Base-by-base conservation (phyloP, 2,329 filamentous ascomycete species). In the Fusarium agapanthi region DNA sequence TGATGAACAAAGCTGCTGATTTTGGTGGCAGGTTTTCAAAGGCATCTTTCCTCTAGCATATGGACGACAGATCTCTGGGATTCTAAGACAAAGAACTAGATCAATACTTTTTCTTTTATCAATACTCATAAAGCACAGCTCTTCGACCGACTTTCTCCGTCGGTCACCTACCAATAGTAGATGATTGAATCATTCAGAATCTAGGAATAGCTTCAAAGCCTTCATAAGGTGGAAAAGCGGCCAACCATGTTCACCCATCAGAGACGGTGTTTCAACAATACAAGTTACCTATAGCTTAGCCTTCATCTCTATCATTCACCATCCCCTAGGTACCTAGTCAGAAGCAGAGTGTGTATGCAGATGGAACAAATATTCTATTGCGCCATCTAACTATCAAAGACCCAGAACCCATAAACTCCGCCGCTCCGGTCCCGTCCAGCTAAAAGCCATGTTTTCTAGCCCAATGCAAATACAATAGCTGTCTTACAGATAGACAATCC, bases 21-120 rank as follows among this genome's bases (percentile, higher is more conserved):
- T 97, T 98, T 82, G 91, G 92, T 7, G 92, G 92, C 2, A 87
- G 94, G 54, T 98, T 98, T 78, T 89, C 91, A 24, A 92, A 93
- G 73, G 95, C 95, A n/a, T 90, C 85, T 24, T 91, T 86, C 74
- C 77, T 91, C 65, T 91, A 75, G 47, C 15, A 60, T 37, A 16
- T 37, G 15, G 6, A 18, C 34, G 24, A 28, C 15, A 54, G 50
- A 40, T 41, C 11, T n/a, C 26, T 40, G 24, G 35, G 20, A 16
- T 28, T n/a, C 15, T 12, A n/a, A 41, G 20, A 30, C 15, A 54
- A 28, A 35, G 16, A 54, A 40, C n/a, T 35, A 28, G 50, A 28
- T 40, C 12, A 34, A 18, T 14, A 34, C 30, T 4, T 34, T 34
- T 34, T 34, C 32, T 34, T 34, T 34, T 34, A 28, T 40, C 16